Evolutionary conservation across 176 grass and related monocot species (phyloP), one percentile per base, ranked within the genome.

Genomic region (Cenchrus fungigraminus): DNA sequence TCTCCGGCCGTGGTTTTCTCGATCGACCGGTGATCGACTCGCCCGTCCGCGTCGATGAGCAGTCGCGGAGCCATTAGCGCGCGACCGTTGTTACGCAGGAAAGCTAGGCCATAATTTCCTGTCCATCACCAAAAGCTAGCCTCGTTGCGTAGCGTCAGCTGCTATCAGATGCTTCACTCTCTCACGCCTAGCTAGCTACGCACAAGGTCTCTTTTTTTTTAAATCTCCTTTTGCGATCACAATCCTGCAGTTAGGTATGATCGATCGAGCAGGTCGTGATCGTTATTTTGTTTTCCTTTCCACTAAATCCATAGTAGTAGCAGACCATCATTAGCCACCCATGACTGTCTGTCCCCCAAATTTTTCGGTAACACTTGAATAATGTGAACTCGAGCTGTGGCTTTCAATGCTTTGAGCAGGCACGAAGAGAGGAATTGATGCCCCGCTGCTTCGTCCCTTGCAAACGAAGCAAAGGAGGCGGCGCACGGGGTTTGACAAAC

Each of bases 401-500:
- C 84, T 76, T 61, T 57, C 52, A 34, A 37, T 55, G 19, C 62
- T 10, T 75, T 0, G 17, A 50, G 19, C 74, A 31, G 50, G 74
- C 60, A 87, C 53, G 53, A 68, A 59, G 19, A 59, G 28, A 86
- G 46, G 66, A 59, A 82, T 52, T 51, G 22, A 65, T 65, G 62
- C 37, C n/a, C 53, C 61, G 67, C 69, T 25, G 69, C 81, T 84
- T 91, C 25, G 25, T 25, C 61, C 22, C 46, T 63, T 81, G 76
- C 25, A 81, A 87, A 57, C 8, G 25, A 91, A 91, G 85, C 9
- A 74, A 70, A 70, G 54, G 53, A 32, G 32, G 37, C 25, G n/a
- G 40, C 29, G 52, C 84, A 83, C 61, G 54, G 74, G 61, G 79
- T 79, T 90, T 87, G 89, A 87, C 70, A 12, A 70, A 65, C n/a